These are phyloP conservation scores for Acacia crassicarpa DNA, from an alignment of 306 rosid genomes.

Conservation along the genomic window DNA sequence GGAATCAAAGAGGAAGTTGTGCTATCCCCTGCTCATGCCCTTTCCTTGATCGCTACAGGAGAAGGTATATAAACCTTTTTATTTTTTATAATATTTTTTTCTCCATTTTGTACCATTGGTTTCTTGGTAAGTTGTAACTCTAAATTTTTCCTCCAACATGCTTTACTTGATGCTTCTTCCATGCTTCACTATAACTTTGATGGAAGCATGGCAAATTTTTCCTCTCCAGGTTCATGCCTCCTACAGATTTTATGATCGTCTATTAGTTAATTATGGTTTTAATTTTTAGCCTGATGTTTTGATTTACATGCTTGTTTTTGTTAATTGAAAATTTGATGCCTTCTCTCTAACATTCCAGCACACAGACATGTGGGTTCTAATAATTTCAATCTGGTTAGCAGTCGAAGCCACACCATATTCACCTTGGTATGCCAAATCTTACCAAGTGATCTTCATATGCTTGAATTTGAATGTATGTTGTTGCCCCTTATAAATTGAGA, in stretches of 20 bases:
- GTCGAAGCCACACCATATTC: conserved; percentile 92
- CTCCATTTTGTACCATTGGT: conserved; percentile 25
- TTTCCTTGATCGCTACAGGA: conserved; percentile 87
- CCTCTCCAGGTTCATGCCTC: conserved; percentile 5
- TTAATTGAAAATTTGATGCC: conserved; percentile 29
- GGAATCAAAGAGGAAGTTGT: conserved; percentile 96
- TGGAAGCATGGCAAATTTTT: conserved; percentile 15
- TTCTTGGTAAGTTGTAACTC: conserved; percentile 1
- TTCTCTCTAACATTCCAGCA: conserved; percentile 51
- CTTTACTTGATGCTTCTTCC: conserved; percentile 8
- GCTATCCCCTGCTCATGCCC: conserved; percentile 91
- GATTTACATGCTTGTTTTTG: conserved; percentile 21
- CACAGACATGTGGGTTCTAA: conserved; percentile 93
- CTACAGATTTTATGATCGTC: conserved; percentile 15
- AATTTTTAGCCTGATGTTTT: conserved; percentile 2
- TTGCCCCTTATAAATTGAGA: neutral
- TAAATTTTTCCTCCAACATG: conserved; percentile 11
- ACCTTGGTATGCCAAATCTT: conserved; percentile 62
- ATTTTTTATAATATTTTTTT: neutral
- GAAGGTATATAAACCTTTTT: conserved; percentile 54
- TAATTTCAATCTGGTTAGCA: conserved; percentile 84
- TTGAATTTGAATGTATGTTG: conserved; percentile 23
- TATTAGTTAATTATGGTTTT: conserved; percentile 3
- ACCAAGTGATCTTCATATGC: conserved; percentile 14
- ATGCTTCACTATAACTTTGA: neutral